Conservation (phyloP, 495 filamentous ascomycete genomes). For the Pyrenula aspistea region DNA sequence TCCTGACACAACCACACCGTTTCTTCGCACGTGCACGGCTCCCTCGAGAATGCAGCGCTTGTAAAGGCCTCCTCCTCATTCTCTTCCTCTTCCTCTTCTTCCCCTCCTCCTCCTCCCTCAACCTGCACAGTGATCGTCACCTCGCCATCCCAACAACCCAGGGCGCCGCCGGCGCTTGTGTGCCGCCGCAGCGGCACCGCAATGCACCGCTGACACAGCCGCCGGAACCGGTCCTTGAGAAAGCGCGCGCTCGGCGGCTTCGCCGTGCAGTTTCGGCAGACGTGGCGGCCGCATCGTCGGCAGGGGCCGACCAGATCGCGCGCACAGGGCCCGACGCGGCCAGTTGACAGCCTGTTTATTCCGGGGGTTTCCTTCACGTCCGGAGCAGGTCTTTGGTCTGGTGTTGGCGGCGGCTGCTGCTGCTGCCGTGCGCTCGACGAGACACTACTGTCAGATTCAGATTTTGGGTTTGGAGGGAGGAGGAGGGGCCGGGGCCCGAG, state of each 20-base stretch:
- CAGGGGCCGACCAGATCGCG: conserved; percentile 77
- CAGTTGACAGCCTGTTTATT: conserved; percentile 29
- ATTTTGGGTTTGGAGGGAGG: background rate
- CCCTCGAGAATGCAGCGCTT: conserved; percentile 33
- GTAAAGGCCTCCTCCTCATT: conserved; percentile 13
- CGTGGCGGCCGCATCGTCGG: conserved; percentile 58
- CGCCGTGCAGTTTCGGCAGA: conserved; percentile 82
- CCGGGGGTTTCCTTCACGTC: background rate
- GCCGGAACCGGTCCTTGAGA: conserved; percentile 59
- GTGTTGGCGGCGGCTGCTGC: background rate
- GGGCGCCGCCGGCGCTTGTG: background rate
- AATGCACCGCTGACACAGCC: conserved; percentile 63
- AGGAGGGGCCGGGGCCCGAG: background rate
- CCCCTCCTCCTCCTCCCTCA: background rate
- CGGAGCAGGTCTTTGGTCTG: background rate
- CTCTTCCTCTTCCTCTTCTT: background rate
- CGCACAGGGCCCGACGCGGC: conserved; percentile 65
- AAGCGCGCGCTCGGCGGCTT: conserved; percentile 54
- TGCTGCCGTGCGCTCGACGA: background rate
- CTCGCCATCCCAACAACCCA: too few relatives aligned
- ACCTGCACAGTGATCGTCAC: background rate
- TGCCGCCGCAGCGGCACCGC: conserved; percentile 42
- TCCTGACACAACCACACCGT: conserved; percentile 69
- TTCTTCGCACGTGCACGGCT: conserved; percentile 57
- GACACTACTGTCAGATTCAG: background rate